Conservation (phyloP, 352 stramenopile genomes). For the Pythium periplocum region DNA sequence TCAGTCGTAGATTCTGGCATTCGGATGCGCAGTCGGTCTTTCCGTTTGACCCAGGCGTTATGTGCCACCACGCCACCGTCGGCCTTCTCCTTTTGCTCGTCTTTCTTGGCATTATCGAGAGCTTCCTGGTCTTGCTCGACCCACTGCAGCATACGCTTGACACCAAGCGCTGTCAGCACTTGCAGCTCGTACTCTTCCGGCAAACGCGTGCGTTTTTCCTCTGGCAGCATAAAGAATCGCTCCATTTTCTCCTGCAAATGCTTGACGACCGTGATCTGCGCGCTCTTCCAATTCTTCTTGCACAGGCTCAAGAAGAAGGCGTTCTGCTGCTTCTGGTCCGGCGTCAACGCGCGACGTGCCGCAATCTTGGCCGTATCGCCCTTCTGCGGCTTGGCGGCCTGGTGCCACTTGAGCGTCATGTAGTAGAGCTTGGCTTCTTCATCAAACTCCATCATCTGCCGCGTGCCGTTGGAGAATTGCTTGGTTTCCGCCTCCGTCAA, state of each 20-base stretch:
- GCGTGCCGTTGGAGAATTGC: conserved; percentile 68
- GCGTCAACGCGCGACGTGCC: conserved; percentile 47
- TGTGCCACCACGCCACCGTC: conserved; percentile 71
- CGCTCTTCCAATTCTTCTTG: conserved; percentile 69
- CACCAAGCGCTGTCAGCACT: conserved; percentile 51
- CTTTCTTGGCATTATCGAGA: conserved; percentile 55
- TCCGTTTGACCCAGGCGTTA: conserved; percentile 73
- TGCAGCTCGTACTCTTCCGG: conserved; percentile 46
- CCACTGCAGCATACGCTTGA: conserved; percentile 74
- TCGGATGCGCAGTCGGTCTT: conserved; percentile 70
- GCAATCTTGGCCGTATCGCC: conserved; percentile 84
- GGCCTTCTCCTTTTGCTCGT: conserved; percentile 66
- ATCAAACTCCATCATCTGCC: conserved; percentile 82
- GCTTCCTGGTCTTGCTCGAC: conserved; percentile 68
- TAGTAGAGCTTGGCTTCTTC: conserved; percentile 43
- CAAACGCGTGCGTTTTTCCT: conserved; percentile 20
- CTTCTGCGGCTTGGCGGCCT: conserved; percentile 76
- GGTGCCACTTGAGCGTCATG: conserved; percentile 85
- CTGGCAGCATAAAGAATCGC: conserved; percentile 15
- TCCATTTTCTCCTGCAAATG: conserved; percentile 62
- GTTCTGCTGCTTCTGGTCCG: conserved; percentile 78
- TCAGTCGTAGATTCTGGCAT: conserved; percentile 26
- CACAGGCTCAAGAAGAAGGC: conserved; percentile 65
- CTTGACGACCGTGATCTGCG: conserved; percentile 68
- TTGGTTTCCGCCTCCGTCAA: conserved; percentile 47